phyloP scores from a whole-genome alignment of 306 rosid species.

The Pachyrhizus erosus region DNA sequence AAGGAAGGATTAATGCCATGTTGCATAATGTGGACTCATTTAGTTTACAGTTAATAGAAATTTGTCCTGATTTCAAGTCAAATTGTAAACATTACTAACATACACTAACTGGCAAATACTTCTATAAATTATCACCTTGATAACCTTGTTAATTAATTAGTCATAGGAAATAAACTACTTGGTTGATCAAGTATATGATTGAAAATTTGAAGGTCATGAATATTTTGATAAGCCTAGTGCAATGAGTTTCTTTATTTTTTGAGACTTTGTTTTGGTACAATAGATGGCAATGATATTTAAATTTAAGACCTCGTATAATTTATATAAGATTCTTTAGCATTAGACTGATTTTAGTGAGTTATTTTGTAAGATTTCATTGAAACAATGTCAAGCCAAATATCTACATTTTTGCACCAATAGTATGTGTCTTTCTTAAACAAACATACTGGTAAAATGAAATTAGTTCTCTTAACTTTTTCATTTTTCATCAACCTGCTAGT shows the following conservation, averaged over 20 bases:
- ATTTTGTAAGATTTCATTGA: neutral
- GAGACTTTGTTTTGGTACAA: neutral
- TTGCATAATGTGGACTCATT: neutral
- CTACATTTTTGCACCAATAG: neutral
- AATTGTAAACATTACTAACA: neutral
- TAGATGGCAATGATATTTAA: neutral
- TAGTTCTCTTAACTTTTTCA: neutral
- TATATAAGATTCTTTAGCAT: neutral
- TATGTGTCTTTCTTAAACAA: neutral
- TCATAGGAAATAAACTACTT: neutral
- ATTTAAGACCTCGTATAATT: neutral
- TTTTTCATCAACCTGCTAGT: neutral
- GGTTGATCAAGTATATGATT: neutral
- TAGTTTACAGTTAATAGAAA: neutral
- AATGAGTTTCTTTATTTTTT: neutral
- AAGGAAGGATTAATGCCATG: neutral
- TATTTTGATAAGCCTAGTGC: neutral
- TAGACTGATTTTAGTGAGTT: too few species aligned
- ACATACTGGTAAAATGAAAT: slow-evolving; percentile 1
- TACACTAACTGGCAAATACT: neutral
- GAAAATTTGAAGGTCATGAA: neutral
- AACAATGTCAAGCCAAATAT: neutral
- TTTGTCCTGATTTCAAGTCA: slow-evolving; percentile 16
- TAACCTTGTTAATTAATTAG: neutral
- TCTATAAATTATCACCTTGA: neutral